Conservation (phyloP, 164 flowering plant genomes). For the Vitis vinifera region ASM3070453v1 NC_081822.1:1653501-1654000, state of each 20-base stretch:
- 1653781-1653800: slow-evolving; percentile 73
- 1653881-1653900: slow-evolving; percentile 80
- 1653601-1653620: slow-evolving; percentile 79
- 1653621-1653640: slow-evolving; percentile 62
- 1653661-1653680: slow-evolving; percentile 87
- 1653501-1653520: slow-evolving; percentile 87
- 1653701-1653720: slow-evolving; percentile 70
- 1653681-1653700: slow-evolving; percentile 49
- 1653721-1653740: slow-evolving; percentile 64
- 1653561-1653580: slow-evolving; percentile 78
- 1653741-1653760: slow-evolving; percentile 53
- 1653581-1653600: slow-evolving; percentile 82
- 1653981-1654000: slow-evolving; percentile 77
- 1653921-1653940: slow-evolving; percentile 69
- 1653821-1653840: slow-evolving; percentile 55
- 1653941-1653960: slow-evolving; percentile 81
- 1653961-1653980: slow-evolving; percentile 86
- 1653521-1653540: slow-evolving; percentile 72
- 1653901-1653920: slow-evolving; percentile 85
- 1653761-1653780: slow-evolving; percentile 62
- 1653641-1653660: slow-evolving; percentile 68
- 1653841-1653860: slow-evolving; percentile 89
- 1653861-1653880: slow-evolving; percentile 83
- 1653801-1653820: slow-evolving; percentile 81
- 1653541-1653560: slow-evolving; percentile 82